Base-by-base conservation (phyloP, 257 asterid genomes). In the Solanum pimpinellifolium region DNA sequence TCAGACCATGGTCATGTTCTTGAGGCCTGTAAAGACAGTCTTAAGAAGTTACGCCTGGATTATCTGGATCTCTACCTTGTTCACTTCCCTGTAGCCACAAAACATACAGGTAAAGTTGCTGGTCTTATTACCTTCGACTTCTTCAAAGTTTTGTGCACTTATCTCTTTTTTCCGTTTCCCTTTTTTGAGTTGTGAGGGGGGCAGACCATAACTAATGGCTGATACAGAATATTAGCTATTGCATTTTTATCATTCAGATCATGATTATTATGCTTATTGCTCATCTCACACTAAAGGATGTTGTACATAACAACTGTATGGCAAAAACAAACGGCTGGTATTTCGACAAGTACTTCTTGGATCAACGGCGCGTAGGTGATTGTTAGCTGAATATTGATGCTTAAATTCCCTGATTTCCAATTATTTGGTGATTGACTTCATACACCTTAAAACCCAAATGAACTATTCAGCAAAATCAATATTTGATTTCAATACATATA, bases 1-100 rank as follows among this genome's bases (percentile, higher is more conserved):
- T 94, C 97, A 21, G 97, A 94, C 83, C 97, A 94, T 68, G 94
- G 95, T 35, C 94, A 94, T 88, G 97, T 93, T 41, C 83, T 89
- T 33, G 95, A 92, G 91, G 97, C 97, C 73, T 94, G 97, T 84
- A 94, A 89, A 83, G 93, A 94, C 86, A 94, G 97, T 88, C 87
- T 94, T 18, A 89, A 90, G 92, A 94, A 93, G 91, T 88, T 94
- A 52, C 89, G 87, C 37, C 88, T 94, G 12, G 95, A 92, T 80
- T 94, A 94, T 89, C 90, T 94, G 52, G 97, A 94, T 85, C 90
- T 94, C 18, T 94, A 94, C 92, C 94, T 94, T 41, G 90, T 93
- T 87, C 97, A 94, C 87, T 94, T 94, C 76, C 95, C 97, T 2
- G 66, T 94, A 66, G 94, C 97, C 90, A 93, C 95, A n/a, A 89